Base-by-base conservation (phyloP, 106 monocot genomes). In the Ottelia alismoides region DNA sequence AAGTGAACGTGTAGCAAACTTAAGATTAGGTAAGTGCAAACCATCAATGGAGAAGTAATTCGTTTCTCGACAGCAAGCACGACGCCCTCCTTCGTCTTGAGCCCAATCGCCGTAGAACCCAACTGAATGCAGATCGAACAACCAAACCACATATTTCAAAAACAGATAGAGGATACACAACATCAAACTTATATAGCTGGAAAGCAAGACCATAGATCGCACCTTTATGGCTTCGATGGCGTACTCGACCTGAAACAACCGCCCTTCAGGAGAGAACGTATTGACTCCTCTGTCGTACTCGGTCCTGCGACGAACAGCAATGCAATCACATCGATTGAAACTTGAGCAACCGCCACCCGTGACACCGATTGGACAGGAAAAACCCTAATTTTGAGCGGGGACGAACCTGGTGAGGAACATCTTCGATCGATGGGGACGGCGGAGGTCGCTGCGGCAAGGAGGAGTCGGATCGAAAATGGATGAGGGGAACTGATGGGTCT, bases 191-290 rank as follows among this genome's bases (percentile, higher is more conserved):
- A n/a, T n/a, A n/a, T n/a, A n/a, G n/a, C n/a, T n/a, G n/a, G n/a
- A n/a, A n/a, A n/a, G n/a, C n/a, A n/a, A n/a, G n/a, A n/a, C n/a
- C 49, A 45, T 11, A 32, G 52, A 29, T 23, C 7, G 20, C 30
- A 85, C 92, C 92, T 93, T 93, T 66, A 93, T 93, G 40, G 87
- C 87, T 66, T 93, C 92, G 49, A 93, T 93, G 40, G 92, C 92
- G 62, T 93, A 93, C 56, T 93, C 92, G 58, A 93, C 87, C 75
- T 93, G 92, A 48, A 93, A 87, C 52, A 87, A 47, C 58, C 92
- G 70, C 17, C 92, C 92, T 58, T 93, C 92, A 0, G 92, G 92
- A 1, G 92, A 93, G 77, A 93, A 93, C 44, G 92, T 93, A 72
- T 93, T 93, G 58, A 93, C 87, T 27, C 92, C 92, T 45, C 92